phyloP scores from a whole-genome alignment of 1,284 basidiomycete species.

The Acaromyces ingoldii region DNA sequence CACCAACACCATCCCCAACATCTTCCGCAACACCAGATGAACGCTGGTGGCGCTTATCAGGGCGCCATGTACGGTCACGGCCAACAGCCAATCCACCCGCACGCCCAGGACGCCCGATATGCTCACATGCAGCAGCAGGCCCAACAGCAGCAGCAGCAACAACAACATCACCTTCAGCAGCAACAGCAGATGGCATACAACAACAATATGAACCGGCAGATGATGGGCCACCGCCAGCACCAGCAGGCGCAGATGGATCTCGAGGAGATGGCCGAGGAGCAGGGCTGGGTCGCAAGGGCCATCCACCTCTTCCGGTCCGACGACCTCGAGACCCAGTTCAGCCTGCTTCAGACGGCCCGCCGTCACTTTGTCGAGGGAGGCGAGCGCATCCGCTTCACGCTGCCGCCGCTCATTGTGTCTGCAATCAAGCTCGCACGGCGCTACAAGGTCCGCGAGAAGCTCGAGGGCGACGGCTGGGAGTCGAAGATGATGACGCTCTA shows the following conservation, averaged over 20 bases:
- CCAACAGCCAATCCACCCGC: background rate
- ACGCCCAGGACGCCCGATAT: conserved; percentile 5
- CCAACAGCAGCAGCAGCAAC: background rate
- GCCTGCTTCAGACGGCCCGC: conserved; percentile 42
- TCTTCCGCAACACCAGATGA: background rate
- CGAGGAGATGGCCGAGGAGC: conserved; percentile 48
- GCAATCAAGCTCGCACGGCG: conserved; percentile 46
- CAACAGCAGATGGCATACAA: background rate
- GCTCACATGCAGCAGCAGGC: background rate
- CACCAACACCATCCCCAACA: background rate
- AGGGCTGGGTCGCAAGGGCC: conserved; percentile 46
- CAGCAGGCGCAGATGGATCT: conserved; percentile 35
- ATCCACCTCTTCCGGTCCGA: conserved; percentile 47
- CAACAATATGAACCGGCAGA: background rate
- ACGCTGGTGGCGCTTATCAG: too few relatives aligned
- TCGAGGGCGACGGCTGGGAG: conserved; percentile 29
- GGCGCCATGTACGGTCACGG: background rate
- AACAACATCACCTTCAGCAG: background rate
- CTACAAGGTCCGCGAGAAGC: conserved; percentile 34
- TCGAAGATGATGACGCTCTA: conserved; percentile 45
- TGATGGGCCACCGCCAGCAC: conserved; percentile 15
- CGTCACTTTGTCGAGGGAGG: conserved; percentile 45
- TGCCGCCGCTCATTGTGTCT: conserved; percentile 44
- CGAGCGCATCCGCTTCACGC: conserved; percentile 44
- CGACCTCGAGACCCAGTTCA: conserved; percentile 44